Conservation (phyloP, 2,329 filamentous ascomycete species). For the Beauveria rudraprayagi region DNA sequence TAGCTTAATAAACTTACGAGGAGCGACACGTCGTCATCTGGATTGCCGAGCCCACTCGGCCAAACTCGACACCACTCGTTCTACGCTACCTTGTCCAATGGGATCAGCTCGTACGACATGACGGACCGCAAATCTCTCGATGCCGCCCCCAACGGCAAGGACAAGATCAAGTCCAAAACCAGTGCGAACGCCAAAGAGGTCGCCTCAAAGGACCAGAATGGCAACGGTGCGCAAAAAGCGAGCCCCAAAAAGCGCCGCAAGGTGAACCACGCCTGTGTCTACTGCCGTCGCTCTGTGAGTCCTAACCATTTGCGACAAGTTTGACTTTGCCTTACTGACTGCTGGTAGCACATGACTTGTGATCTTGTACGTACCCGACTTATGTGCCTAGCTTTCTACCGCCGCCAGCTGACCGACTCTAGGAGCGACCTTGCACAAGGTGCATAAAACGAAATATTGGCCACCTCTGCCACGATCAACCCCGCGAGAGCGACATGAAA, state of each 20-base stretch:
- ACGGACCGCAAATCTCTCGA: conserved; percentile 22
- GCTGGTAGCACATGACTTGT: conserved; percentile 76
- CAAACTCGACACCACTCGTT: not conserved
- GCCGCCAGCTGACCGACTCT: conserved; percentile 20
- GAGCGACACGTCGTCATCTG: not conserved
- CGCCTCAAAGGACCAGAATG: conserved; percentile 23
- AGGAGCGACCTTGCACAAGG: conserved; percentile 93
- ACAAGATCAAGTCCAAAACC: not conserved
- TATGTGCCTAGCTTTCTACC: conserved; percentile 12
- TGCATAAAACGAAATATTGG: conserved; percentile 99
- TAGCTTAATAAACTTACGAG: not conserved
- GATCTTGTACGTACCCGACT: conserved; percentile 61
- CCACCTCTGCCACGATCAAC: conserved; percentile 96
- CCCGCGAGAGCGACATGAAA: conserved; percentile 73
- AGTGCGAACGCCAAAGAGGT: conserved; percentile 15
- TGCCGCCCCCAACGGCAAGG: conserved; percentile 21
- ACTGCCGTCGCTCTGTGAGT: conserved; percentile 86
- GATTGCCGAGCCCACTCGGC: not conserved
- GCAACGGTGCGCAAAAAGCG: conserved; percentile 28
- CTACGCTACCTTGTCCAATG: conserved; percentile 1
- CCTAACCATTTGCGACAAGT: conserved; percentile 10
- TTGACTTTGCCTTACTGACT: conserved; percentile 11
- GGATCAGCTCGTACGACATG: conserved; percentile 16
- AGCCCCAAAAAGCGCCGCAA: conserved; percentile 80
- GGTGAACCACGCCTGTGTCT: conserved; percentile 84